Percentiles rank a stretch among this genome's conserved stretches.
These are phyloP conservation scores for Nitzschia sp. DNA, from an alignment of 108 stramenopile species.

Conservation along the genomic window DNA sequence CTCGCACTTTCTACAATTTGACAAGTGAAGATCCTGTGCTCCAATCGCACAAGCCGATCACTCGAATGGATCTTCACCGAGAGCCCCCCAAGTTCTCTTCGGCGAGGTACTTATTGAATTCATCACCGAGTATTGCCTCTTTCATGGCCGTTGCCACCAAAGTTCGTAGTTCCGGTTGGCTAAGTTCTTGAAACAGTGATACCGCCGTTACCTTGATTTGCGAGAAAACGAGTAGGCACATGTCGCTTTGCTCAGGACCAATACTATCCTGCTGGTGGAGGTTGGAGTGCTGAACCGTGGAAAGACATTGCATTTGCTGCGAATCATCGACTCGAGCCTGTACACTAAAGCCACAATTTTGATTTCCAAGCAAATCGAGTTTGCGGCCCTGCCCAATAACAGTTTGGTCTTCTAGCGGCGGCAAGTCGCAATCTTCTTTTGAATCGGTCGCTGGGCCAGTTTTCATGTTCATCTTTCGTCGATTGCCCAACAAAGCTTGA, in stretches of 20 bases:
- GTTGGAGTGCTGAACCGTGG: not conserved
- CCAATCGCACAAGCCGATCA: too few relatives aligned
- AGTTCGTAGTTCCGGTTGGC: not conserved
- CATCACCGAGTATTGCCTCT: not conserved
- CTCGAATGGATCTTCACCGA: too few relatives aligned
- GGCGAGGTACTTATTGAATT: constrained; percentile 2
- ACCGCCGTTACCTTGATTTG: not conserved
- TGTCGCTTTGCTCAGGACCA: too few relatives aligned
- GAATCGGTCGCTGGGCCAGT: not conserved
- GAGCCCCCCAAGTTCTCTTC: not conserved
- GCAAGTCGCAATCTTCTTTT: not conserved
- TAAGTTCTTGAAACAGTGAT: not conserved
- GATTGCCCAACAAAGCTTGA: too few relatives aligned
- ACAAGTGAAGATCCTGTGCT: too few relatives aligned
- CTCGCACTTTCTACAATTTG: too few relatives aligned
- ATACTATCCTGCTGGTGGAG: not conserved
- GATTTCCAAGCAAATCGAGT: not conserved
- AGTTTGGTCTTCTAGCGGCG: not conserved
- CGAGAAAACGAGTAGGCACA: not conserved
- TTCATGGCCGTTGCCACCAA: not conserved
- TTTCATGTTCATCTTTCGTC: not conserved
- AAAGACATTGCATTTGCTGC: not conserved
- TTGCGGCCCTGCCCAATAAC: not conserved
- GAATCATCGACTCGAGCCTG: not conserved
- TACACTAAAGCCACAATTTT: not conserved